Evolutionary conservation across 495 filamentous ascomycete species (phyloP).

Genomic region (Podospora tetraspora): DNA sequence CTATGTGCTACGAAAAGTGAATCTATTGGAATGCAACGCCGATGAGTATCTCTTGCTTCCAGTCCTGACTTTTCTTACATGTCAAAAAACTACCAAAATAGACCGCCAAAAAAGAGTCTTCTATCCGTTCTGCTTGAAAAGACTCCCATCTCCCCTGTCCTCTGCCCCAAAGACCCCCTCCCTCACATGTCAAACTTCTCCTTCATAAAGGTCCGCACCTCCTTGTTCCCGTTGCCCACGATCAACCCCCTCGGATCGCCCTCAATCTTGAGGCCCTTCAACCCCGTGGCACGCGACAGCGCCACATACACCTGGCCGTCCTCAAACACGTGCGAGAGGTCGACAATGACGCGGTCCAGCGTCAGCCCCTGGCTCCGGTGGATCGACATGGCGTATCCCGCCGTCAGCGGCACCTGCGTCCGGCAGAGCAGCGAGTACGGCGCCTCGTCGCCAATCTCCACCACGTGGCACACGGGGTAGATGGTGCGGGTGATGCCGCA

Average conservation of each 20-base stretch:
- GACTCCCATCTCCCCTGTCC: too few relatives aligned
- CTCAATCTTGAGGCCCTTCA: slow-evolving; percentile 59
- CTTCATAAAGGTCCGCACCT: slow-evolving; percentile 22
- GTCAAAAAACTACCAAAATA: not conserved
- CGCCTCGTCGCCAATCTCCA: slow-evolving; percentile 40
- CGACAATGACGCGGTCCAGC: slow-evolving; percentile 82
- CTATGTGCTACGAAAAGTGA: not conserved
- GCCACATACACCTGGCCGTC: slow-evolving; percentile 84
- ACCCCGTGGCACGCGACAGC: slow-evolving; percentile 69
- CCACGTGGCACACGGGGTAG: slow-evolving; percentile 43
- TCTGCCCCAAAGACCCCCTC: too few relatives aligned
- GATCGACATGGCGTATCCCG: slow-evolving; percentile 91
- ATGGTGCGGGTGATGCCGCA: slow-evolving; percentile 36
- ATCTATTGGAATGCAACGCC: not conserved
- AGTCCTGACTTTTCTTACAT: not conserved
- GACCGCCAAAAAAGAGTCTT: too few relatives aligned
- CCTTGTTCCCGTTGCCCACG: slow-evolving; percentile 11
- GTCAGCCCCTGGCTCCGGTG: slow-evolving; percentile 96
- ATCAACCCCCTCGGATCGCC: slow-evolving; percentile 26
- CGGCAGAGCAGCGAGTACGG: slow-evolving; percentile 60
- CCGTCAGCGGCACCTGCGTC: slow-evolving; percentile 77
- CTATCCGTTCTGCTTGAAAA: too few relatives aligned
- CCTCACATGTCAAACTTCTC: slow-evolving; percentile 12
- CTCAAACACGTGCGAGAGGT: slow-evolving; percentile 78
- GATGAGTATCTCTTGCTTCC: not conserved